A percentile compares a stretch with the other conserved stretches of the same genome.
Evolutionary conservation across 139 green algal species (phyloP).

Genomic region (Chlorella ohadii): DNA sequence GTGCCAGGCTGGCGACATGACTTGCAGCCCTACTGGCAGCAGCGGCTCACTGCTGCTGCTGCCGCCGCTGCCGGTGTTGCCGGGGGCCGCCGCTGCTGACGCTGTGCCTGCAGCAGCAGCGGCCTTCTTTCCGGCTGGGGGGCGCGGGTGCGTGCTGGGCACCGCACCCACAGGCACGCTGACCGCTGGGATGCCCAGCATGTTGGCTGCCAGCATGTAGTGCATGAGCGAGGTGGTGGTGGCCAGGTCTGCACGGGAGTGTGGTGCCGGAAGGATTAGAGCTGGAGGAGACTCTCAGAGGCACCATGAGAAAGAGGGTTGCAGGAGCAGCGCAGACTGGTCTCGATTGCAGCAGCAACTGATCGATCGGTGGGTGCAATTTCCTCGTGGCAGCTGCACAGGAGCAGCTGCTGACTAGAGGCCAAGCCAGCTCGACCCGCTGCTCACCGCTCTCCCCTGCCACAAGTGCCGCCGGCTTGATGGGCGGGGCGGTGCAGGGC

Average conservation of each 20-base stretch:
- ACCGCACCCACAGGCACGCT: constrained; percentile 65
- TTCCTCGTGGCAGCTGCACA: too few relatives aligned
- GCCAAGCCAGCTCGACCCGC: too few relatives aligned
- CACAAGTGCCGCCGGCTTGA: constrained; percentile 43
- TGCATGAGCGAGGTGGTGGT: constrained; percentile 64
- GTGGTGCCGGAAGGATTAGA: too few relatives aligned
- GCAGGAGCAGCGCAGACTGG: too few relatives aligned
- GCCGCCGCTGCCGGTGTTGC: neutral
- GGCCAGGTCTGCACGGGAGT: constrained; percentile 45
- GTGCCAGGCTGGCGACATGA: constrained; percentile 74
- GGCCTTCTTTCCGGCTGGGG: neutral
- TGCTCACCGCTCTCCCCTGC: constrained; percentile 39
- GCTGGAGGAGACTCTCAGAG: neutral
- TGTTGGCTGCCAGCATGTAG: constrained; percentile 68
- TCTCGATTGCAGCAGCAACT: too few relatives aligned
- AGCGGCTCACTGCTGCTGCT: neutral
- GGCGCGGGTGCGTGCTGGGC: constrained; percentile 1
- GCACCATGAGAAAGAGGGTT: neutral
- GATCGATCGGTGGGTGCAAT: too few relatives aligned
- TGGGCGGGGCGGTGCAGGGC: constrained; percentile 57
- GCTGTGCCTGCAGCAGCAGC: constrained; percentile 22
- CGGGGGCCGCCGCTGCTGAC: neutral
- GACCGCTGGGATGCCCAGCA: constrained; percentile 76
- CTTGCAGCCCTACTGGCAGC: constrained; percentile 77
- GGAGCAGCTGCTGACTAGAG: too few relatives aligned